A percentile compares a stretch with the other conserved stretches of the same genome.
phyloP scores from a whole-genome alignment of 371 early-diverging fungal genomes.

The Mucor mucedo region DNA sequence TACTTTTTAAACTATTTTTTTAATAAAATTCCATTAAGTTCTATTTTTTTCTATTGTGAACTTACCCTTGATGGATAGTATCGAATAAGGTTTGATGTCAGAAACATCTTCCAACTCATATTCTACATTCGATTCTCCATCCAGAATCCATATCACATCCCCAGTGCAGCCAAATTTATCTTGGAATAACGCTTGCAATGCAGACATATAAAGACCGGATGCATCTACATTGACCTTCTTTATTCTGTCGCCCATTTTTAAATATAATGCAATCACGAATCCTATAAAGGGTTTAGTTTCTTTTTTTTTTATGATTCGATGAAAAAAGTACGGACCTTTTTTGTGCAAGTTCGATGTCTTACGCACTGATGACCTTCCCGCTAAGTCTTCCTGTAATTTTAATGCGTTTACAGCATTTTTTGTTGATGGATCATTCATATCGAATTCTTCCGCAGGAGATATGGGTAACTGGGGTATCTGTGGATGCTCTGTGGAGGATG shows the following conservation, averaged over 20 bases:
- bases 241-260: conserved; percentile 54
- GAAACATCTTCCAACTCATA: conserved; percentile 66
- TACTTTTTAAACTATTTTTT: background rate
- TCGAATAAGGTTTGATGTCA: conserved; percentile 60
- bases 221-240: conserved; percentile 47
- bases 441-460: conserved; percentile 27
- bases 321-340: background rate
- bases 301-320: background rate
- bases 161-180: conserved; percentile 38
- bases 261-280: conserved; percentile 32
- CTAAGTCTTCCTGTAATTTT: conserved; percentile 32
- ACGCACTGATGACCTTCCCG: conserved; percentile 36
- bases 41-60: too few relatives aligned
- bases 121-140: conserved; percentile 50
- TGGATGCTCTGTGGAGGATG: conserved; percentile 15
- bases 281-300: background rate
- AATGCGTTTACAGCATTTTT: conserved; percentile 34
- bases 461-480: background rate
- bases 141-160: conserved; percentile 57
- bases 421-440: conserved; percentile 39
- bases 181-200: conserved; percentile 52
- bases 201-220: conserved; percentile 40
- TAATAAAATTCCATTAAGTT: background rate
- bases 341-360: conserved; percentile 17
- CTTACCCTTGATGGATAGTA: conserved; percentile 57